Percentiles rank a stretch among this genome's conserved stretches.
These are phyloP conservation scores for Colletotrichum tanaceti DNA, from an alignment of 2,329 filamentous ascomycete genomes.

Conservation along the genomic window DNA sequence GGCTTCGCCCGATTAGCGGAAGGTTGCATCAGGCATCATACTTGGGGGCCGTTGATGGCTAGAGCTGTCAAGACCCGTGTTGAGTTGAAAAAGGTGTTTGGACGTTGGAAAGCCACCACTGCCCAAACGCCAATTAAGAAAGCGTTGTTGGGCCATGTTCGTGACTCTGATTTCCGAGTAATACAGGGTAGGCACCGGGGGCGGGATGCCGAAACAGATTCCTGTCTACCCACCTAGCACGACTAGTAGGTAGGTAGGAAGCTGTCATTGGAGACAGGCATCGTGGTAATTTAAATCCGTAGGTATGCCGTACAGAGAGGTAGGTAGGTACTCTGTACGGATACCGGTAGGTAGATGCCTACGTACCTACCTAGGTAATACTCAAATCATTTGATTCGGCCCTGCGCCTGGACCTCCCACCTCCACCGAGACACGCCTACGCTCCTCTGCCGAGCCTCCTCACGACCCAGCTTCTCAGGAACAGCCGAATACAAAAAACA, in stretches of 20 bases:
- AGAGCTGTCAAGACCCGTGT: slow-evolving; percentile 1
- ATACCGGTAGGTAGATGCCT: too few relatives aligned
- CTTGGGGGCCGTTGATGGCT: neutral
- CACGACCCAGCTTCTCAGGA: slow-evolving; percentile 21
- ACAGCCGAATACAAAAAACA: slow-evolving; percentile 17
- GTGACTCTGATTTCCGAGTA: neutral
- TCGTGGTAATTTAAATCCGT: too few relatives aligned
- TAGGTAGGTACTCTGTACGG: too few relatives aligned
- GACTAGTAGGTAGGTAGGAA: too few relatives aligned
- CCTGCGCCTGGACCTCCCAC: slow-evolving; percentile 25
- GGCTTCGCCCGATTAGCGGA: neutral
- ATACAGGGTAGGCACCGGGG: neutral
- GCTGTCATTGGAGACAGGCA: slow-evolving; percentile 5
- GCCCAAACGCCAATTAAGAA: neutral
- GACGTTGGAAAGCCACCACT: neutral
- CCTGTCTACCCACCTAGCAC: too few relatives aligned
- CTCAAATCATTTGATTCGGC: slow-evolving; percentile 25
- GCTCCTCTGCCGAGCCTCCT: neutral
- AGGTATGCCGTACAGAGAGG: too few relatives aligned
- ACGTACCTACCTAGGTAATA: too few relatives aligned
- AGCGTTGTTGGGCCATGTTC: neutral
- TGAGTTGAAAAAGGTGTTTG: neutral
- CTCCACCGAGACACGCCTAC: slow-evolving; percentile 14
- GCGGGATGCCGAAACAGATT: slow-evolving; percentile 19
- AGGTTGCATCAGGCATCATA: neutral